Evolutionary conservation across 306 rosid species (phyloP).

Genomic region (Purshia tridentata): DNA sequence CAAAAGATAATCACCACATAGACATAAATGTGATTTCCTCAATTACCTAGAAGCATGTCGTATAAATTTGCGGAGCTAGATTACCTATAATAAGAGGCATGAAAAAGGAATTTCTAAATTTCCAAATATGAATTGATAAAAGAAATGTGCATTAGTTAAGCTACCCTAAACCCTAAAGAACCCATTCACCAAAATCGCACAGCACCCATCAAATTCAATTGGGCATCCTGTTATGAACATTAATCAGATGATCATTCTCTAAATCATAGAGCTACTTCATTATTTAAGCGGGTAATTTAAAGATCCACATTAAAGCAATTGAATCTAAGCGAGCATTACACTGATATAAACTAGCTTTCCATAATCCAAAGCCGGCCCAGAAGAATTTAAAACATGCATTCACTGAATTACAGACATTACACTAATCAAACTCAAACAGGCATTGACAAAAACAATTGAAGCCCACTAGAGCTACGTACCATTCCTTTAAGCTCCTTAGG

Average conservation of each 20-base stretch:
- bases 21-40: not conserved
- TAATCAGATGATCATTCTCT: not conserved
- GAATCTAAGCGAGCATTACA: not conserved
- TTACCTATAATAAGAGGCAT: not conserved
- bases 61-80: not conserved
- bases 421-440: not conserved
- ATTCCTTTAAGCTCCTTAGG: slow-evolving; percentile 90
- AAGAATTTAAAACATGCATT: not conserved
- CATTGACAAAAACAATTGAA: not conserved
- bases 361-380: not conserved
- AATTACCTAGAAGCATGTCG: not conserved
- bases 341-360: no score
- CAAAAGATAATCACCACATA: not conserved
- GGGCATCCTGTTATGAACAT: not conserved
- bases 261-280: not conserved
- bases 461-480: slow-evolving; percentile 43
- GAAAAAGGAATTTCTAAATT: not conserved
- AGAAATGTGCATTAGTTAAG: not conserved
- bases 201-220: not conserved
- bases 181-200: not conserved
- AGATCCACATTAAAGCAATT: not conserved
- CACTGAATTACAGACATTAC: not conserved
- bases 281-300: not conserved
- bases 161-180: not conserved
- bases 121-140: not conserved